Evolutionary conservation across 2,329 filamentous ascomycete genomes (phyloP).

Genomic region (Rhexocercosporidium sp.): DNA sequence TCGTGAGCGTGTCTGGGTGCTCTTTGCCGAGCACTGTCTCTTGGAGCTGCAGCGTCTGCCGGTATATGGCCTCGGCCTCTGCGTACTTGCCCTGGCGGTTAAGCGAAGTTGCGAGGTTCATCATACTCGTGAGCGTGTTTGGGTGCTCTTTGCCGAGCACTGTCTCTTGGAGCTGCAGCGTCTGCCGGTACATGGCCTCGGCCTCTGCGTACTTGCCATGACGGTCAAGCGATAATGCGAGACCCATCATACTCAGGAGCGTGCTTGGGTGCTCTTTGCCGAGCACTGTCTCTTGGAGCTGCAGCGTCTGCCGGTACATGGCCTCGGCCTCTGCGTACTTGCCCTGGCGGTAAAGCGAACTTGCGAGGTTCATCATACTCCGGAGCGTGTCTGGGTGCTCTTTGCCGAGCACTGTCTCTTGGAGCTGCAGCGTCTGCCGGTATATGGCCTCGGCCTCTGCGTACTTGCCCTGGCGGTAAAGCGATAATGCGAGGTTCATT

Average conservation of each 20-base stretch:
- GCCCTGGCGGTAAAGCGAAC: conserved; percentile 5
- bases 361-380: conserved; percentile 28
- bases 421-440: conserved; percentile 19
- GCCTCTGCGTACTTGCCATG: conserved; percentile 17
- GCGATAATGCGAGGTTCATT: background rate
- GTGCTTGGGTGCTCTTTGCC: conserved; percentile 26
- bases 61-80: too few relatives aligned
- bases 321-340: conserved; percentile 24
- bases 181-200: background rate
- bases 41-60: too few relatives aligned
- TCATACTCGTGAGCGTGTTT: too few relatives aligned
- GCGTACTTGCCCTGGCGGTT: too few relatives aligned
- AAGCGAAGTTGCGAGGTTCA: too few relatives aligned
- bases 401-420: too few relatives aligned
- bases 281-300: too few relatives aligned
- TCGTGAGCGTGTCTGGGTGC: too few relatives aligned
- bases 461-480: conserved; percentile 18
- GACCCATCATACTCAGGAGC: conserved; percentile 25
- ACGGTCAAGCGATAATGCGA: conserved; percentile 11
- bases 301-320: too few relatives aligned
- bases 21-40: too few relatives aligned
- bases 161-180: background rate
- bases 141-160: background rate
- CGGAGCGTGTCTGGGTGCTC: conserved; percentile 24
- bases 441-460: conserved; percentile 28